Conservation (phyloP, 2,329 filamentous ascomycete species). For the Cladophialophora psammophila region DNA sequence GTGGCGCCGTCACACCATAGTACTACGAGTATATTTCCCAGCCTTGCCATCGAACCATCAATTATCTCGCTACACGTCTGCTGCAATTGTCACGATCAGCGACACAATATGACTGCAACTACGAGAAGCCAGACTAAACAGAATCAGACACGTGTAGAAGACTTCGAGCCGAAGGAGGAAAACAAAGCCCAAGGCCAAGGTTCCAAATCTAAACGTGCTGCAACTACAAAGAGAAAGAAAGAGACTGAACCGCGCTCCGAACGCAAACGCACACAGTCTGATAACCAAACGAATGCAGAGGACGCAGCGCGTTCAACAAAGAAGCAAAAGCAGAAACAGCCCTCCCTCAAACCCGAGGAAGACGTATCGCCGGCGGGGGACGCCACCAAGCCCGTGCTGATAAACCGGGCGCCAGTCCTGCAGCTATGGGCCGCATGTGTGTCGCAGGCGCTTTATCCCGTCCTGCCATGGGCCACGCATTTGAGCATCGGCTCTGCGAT, state of each 20-base stretch:
- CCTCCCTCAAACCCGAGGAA: slow-evolving; percentile 22
- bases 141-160: slow-evolving; percentile 28
- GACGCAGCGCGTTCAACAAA: slow-evolving; percentile 4
- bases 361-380: background rate
- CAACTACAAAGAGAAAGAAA: slow-evolving; percentile 15
- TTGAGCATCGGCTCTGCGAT: slow-evolving; percentile 34
- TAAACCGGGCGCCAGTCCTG: slow-evolving; percentile 37
- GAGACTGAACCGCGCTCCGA: background rate
- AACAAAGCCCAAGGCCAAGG: slow-evolving; percentile 1
- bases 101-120: slow-evolving; percentile 21
- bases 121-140: slow-evolving; percentile 26
- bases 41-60: slow-evolving; percentile 7
- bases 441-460: slow-evolving; percentile 31
- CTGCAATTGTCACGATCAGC: background rate
- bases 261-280: slow-evolving; percentile 10
- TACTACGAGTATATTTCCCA: background rate
- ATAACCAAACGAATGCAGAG: background rate
- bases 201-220: slow-evolving; percentile 6
- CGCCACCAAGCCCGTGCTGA: slow-evolving; percentile 32
- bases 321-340: slow-evolving; percentile 21
- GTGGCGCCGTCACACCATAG: background rate
- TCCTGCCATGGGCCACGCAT: slow-evolving; percentile 29
- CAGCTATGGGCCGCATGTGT: slow-evolving; percentile 37
- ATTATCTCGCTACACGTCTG: background rate
- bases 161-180: slow-evolving; percentile 13